Conservation (phyloP, 2,329 filamentous ascomycete genomes). For the Botrytis deweyae region DNA sequence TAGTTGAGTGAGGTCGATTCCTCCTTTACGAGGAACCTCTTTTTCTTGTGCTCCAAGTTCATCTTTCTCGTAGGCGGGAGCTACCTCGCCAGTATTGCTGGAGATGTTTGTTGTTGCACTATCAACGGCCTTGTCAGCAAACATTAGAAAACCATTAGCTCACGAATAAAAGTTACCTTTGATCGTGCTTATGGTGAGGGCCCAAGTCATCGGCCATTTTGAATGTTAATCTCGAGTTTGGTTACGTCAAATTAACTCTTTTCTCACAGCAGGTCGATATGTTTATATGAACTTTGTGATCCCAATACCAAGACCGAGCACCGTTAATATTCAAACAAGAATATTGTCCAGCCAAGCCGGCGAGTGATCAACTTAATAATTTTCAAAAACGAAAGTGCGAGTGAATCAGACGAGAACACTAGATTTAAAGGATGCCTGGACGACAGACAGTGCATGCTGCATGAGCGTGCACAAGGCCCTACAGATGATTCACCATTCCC, state of each 20-base stretch:
- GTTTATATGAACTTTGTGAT: not conserved
- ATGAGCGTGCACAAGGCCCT: not conserved
- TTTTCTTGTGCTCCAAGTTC: not conserved
- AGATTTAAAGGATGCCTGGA: not conserved
- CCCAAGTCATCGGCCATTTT: conserved; percentile 13
- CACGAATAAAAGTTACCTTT: not conserved
- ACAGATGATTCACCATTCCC: conserved; percentile 3
- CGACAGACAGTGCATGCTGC: too few relatives aligned
- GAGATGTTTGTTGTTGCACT: conserved; percentile 11
- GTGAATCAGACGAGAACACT: conserved; percentile 5
- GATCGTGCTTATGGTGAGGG: conserved; percentile 6
- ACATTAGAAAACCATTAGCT: not conserved
- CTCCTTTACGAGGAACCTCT: not conserved
- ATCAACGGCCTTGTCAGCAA: not conserved
- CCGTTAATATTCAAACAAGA: not conserved
- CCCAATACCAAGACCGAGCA: not conserved
- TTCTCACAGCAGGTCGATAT: not conserved
- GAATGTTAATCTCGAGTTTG: not conserved
- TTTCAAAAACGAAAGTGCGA: not conserved
- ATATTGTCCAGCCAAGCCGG: not conserved
- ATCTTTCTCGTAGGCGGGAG: not conserved
- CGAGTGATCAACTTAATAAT: not conserved
- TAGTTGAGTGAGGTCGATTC: conserved; percentile 12
- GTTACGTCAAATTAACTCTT: not conserved
- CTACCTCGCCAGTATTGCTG: not conserved